Evolutionary conservation across 805 yeast species (phyloP), one percentile per base, ranked within the genome.

Genomic region (Zygosaccharomyces siamensis): DNA sequence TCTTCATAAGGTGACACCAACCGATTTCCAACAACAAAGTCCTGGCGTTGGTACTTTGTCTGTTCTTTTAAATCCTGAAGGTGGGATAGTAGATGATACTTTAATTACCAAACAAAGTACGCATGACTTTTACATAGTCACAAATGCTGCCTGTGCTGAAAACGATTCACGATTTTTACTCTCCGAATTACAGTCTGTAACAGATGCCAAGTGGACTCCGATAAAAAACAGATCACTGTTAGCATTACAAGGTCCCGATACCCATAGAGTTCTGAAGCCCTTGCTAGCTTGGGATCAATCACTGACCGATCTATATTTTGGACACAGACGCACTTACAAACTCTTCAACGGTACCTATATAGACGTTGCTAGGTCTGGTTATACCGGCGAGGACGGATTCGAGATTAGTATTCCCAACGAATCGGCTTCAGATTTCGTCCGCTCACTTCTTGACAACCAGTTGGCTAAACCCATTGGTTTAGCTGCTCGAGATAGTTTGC

Each of bases 361-460:
- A 45, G 95, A 89, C 63, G 76, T 89, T n/a, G 86, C 96, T 3
- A 83, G 99, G 68, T 87, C 95, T 21, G 99, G 99, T 2, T 93
- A 93, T 73, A 93, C 99, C 5, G 99, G 99, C 16, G 99, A 93
- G 70, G 99, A 93, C 66, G 99, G 99, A 1, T 92, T 93, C 67
- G 99, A 93, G 68, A 78, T 92, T 50, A 83, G 95, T 7, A 83
- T 90, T 51, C 84, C 88, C 24, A 72, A 78, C 48, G 70, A 74
- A 45, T 64, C 74, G 20, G 83, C 92, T 1, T 64, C 71, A 27
- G 79, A 76, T 1, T 80, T 93, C 56, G 81, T 93, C 39, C 70
- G 77, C 50, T 72, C 77, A 5, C 69, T 89, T 44, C 75, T 77
- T 35, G 80, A 62, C 48, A 72, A 75, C 43, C 77, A 76, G 3